These are phyloP conservation scores for Crataegus laevigata DNA, from an alignment of 306 rosid genomes.

Conservation along the genomic window DNA sequence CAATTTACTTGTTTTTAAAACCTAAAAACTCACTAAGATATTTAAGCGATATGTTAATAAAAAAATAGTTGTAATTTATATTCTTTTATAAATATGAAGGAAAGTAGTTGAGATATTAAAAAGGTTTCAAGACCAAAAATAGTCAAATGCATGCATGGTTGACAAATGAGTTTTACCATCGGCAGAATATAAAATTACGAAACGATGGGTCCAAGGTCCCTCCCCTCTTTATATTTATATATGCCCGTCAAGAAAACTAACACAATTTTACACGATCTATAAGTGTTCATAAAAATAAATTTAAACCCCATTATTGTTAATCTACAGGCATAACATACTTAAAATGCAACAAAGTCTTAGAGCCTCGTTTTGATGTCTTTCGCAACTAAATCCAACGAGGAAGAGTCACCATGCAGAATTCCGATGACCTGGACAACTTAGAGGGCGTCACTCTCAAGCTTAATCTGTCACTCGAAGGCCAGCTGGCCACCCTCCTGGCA, in stretches of 20 bases:
- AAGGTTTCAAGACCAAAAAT: background rate
- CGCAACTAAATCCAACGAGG: background rate
- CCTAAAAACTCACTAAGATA: too few relatives aligned
- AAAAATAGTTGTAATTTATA: background rate
- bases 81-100: background rate
- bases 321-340: background rate
- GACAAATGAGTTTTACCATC: background rate
- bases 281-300: too few relatives aligned
- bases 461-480: background rate
- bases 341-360: background rate
- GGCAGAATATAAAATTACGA: background rate
- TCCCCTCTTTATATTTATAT: background rate
- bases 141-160: background rate
- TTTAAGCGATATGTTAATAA: background rate
- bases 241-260: background rate
- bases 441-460: background rate
- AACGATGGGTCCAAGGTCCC: background rate
- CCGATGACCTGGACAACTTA: background rate
- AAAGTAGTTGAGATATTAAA: background rate
- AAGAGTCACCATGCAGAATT: background rate
- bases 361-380: background rate
- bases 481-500: background rate
- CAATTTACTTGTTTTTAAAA: rapidly evolving
- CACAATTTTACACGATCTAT: too few relatives aligned
- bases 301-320: too few relatives aligned